Evolutionary conservation across 75 land plant genomes (phyloP).

Genomic region (Isoetes taiwanensis): DNA sequence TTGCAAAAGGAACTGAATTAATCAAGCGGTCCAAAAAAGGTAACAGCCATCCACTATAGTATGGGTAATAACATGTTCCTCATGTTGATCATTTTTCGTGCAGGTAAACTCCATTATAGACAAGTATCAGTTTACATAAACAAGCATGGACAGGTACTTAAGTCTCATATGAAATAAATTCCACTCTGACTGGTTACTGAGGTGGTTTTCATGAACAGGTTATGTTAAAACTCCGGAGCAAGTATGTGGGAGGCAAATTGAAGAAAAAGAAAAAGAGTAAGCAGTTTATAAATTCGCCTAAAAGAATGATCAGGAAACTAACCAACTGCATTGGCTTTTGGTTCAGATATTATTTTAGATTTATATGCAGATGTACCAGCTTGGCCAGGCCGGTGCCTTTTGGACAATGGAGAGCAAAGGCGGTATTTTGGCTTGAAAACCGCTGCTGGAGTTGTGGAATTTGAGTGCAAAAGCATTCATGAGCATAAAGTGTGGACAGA

Average conservation of each 20-base stretch:
- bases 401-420: slow-evolving; percentile 6
- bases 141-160: slow-evolving; percentile 43
- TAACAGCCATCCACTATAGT: no score
- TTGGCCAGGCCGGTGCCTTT: neutral
- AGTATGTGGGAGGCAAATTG: slow-evolving; percentile 67
- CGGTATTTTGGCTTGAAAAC: neutral
- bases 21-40: slow-evolving; percentile 86
- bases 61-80: no score
- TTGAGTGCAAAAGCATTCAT: neutral
- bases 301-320: no score
- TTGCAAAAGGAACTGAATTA: slow-evolving; percentile 62
- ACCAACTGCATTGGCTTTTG: no score
- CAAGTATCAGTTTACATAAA: slow-evolving; percentile 65
- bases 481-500: slow-evolving; percentile 2
- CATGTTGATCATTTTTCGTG: no score
- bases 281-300: slow-evolving; percentile 18
- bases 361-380: neutral
- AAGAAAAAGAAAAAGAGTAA: slow-evolving; percentile 88
- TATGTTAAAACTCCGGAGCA: slow-evolving; percentile 70
- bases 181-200: no score
- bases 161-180: neutral
- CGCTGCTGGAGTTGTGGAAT: neutral
- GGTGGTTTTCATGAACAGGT: no score
- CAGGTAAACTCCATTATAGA: slow-evolving; percentile 89
- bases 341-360: neutral